phyloP scores from a whole-genome alignment of 2,329 filamentous ascomycete species.

The Claviceps sp. region DNA sequence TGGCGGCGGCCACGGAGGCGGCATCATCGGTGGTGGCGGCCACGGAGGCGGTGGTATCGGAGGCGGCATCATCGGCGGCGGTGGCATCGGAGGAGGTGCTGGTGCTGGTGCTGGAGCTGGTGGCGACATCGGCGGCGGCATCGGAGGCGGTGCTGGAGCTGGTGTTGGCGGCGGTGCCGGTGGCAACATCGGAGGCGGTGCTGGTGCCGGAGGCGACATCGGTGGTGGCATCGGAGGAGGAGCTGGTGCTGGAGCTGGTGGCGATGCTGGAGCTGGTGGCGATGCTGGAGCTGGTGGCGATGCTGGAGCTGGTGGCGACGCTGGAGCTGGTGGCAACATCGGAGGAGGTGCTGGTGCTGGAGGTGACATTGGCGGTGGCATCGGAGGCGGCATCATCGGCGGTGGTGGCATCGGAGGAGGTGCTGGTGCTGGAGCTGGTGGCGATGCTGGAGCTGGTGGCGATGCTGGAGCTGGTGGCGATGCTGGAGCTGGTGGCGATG shows the following conservation, averaged over 20 bases:
- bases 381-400: not conserved
- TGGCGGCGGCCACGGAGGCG: no score
- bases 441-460: not conserved
- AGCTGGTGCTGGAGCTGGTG: no score
- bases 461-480: not conserved
- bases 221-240: not conserved
- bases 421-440: not conserved
- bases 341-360: not conserved
- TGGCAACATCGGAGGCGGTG: no score
- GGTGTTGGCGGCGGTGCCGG: no score
- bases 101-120: not conserved
- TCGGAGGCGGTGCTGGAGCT: not conserved
- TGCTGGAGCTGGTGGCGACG: no score
- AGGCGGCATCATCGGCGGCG: not conserved
- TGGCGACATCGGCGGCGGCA: not conserved
- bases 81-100: not conserved
- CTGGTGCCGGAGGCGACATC: no score
- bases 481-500: not conserved
- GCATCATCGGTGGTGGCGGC: not conserved
- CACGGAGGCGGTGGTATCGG: not conserved
- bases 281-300: no score
- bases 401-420: no score
- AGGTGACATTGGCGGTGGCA: not conserved
- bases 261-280: no score
- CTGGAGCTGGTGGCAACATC: not conserved